Conservation (phyloP, 2,329 filamentous ascomycete species). For the Phyllosticta citriasiana region DNA sequence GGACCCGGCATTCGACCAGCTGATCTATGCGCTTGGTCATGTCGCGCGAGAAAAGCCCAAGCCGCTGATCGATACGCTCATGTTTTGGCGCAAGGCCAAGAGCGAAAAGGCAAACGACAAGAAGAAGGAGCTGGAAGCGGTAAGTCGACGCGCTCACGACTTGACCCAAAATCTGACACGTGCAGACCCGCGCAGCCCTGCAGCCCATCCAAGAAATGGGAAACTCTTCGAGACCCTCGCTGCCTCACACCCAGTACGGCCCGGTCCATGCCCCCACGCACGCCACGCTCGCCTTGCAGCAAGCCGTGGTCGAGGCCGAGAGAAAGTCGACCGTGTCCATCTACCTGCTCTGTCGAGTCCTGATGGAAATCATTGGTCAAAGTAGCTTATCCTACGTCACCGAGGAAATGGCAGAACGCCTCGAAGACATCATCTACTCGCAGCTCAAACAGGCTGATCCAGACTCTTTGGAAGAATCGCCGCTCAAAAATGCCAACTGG, state of each 20-base stretch:
- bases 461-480: conserved; percentile 66
- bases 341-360: conserved; percentile 85
- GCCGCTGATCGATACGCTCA: conserved; percentile 90
- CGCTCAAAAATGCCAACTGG: conserved; percentile 88
- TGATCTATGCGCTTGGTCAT: conserved; percentile 85
- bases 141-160: background rate
- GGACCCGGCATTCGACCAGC: conserved; percentile 83
- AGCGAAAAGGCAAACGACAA: conserved; percentile 62
- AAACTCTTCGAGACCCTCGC: background rate
- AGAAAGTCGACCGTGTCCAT: conserved; percentile 89
- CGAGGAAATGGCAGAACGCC: conserved; percentile 81
- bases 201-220: background rate
- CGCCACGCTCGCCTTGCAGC: conserved; percentile 44
- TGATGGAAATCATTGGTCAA: conserved; percentile 89
- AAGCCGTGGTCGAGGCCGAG: conserved; percentile 70
- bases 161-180: conserved; percentile 11
- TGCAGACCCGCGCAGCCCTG: conserved; percentile 17
- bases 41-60: conserved; percentile 93
- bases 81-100: conserved; percentile 96
- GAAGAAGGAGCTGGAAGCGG: conserved; percentile 11
- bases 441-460: conserved; percentile 83
- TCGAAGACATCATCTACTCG: conserved; percentile 94
- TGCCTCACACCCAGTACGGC: conserved; percentile 13
- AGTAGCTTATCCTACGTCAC: conserved; percentile 76
- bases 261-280: conserved; percentile 20